Evolutionary conservation across 805 yeast genomes (phyloP).

Genomic region (Lachancea meyersii): DNA sequence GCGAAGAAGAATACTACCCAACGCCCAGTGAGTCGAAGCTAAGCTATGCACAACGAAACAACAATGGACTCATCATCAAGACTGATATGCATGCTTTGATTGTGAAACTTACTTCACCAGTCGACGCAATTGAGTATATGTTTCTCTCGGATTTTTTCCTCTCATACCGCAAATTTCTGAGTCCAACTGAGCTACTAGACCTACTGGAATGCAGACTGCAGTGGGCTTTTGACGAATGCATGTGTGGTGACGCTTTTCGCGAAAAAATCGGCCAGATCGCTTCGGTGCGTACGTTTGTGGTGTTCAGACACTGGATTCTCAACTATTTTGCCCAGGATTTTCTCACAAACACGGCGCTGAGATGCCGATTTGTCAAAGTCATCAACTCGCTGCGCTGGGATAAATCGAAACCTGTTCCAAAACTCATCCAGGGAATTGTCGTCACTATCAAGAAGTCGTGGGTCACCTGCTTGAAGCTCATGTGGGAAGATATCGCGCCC

Average conservation of each 20-base stretch:
- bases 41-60: slow-evolving; percentile 1
- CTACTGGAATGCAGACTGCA: slow-evolving; percentile 57
- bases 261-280: slow-evolving; percentile 55
- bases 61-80: slow-evolving; percentile 4
- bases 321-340: slow-evolving; percentile 88
- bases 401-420: slow-evolving; percentile 8
- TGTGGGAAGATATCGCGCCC: slow-evolving; percentile 26
- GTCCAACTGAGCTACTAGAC: slow-evolving; percentile 51
- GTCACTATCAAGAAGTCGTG: slow-evolving; percentile 45
- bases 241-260: slow-evolving; percentile 21
- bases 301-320: slow-evolving; percentile 81
- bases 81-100: slow-evolving; percentile 34
- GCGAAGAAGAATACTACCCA: slow-evolving; percentile 7
- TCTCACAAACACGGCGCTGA: slow-evolving; percentile 43
- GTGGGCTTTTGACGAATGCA: slow-evolving; percentile 53
- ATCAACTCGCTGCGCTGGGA: slow-evolving; percentile 28
- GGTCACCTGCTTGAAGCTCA: slow-evolving; percentile 31
- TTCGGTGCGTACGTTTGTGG: slow-evolving; percentile 76
- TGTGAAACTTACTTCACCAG: slow-evolving; percentile 64
- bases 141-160: slow-evolving; percentile 80
- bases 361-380: slow-evolving; percentile 39
- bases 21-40: slow-evolving; percentile 5
- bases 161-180: slow-evolving; percentile 67
- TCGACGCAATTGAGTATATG: slow-evolving; percentile 62
- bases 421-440: slow-evolving; percentile 35